A percentile compares a stretch with the other conserved stretches of the same genome.
These are phyloP conservation scores for Lasiodiplodia hormozganensis DNA, from an alignment of 2,329 filamentous ascomycete species.

Conservation along the genomic window DNA sequence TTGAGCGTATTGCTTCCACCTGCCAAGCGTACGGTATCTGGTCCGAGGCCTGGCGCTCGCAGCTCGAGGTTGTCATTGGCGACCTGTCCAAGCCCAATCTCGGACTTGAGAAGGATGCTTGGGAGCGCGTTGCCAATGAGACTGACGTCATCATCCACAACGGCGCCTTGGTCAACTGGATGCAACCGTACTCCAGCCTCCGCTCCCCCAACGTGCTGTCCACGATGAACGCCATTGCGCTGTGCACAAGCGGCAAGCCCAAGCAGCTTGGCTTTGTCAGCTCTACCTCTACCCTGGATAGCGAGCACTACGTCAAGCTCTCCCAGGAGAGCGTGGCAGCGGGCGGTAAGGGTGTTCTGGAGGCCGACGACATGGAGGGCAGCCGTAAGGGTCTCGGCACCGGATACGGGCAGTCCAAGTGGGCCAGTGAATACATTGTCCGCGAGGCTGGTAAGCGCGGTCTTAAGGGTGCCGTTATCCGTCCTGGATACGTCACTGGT, in stretches of 20 bases:
- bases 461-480: constrained; percentile 75
- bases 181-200: constrained; percentile 73
- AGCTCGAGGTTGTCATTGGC: constrained; percentile 73
- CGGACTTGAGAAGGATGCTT: constrained; percentile 71
- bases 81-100: constrained; percentile 76
- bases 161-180: constrained; percentile 65
- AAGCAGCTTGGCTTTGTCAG: constrained; percentile 84
- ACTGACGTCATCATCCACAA: constrained; percentile 80
- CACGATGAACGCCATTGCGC: constrained; percentile 75
- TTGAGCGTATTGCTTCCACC: constrained; percentile 70
- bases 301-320: constrained; percentile 77
- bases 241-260: constrained; percentile 78
- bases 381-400: constrained; percentile 79
- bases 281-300: constrained; percentile 84
- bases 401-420: constrained; percentile 92
- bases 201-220: constrained; percentile 79
- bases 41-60: constrained; percentile 69
- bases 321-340: constrained; percentile 68
- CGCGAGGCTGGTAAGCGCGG: constrained; percentile 80
- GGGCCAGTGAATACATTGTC: constrained; percentile 76
- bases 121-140: constrained; percentile 68
- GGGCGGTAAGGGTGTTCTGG: constrained; percentile 70
- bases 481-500: constrained; percentile 86
- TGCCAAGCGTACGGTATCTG: constrained; percentile 82
- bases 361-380: constrained; percentile 79